Evolutionary conservation across 345 rosid species (phyloP), one percentile per base, ranked within the genome.

Genomic region (Gossypium turneri): DNA sequence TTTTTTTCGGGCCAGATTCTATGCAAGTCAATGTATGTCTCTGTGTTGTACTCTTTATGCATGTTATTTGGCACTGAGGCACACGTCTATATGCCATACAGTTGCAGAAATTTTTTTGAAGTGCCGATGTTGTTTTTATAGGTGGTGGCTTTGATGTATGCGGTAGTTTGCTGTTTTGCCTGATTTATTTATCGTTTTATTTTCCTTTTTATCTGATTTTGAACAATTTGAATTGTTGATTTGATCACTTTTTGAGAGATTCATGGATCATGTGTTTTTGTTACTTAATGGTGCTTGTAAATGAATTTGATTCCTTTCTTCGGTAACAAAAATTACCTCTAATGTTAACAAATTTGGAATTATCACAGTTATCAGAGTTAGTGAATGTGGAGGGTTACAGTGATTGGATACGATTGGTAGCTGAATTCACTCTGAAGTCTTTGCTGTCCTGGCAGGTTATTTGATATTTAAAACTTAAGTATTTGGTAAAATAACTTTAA

Each of bases 371-470:
- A 84, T 91, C 98, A 34, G 99, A 95, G 88, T 97, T 95, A 83
- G 97, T 95, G 86, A 95, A 88, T 76, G 92, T 95, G 85, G 97
- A 93, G 62, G 98, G 99, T 72, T 95, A 95, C 70, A 84, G 94
- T 84, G 99, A 95, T 60, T 95, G 99, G 99, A 96, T 96, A 87
- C 97, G 79, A 20, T 79, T 93, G 85, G 97, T 96, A 53, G 99
- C 99, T 9, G 98, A 92, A 70, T 96, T 96, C 84, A 96, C 98
- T 34, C 83, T 96, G 59, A 90, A 87, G 86, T 96, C 99, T 60
- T 86, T 96, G 85, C 94, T 88, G 79, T 93, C 99, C 72, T 96
- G 99, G 99, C 97, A 96, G 99, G 98, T 96, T 73, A 68, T 56
- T 56, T 58, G 65, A 65, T 67, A 71, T 77, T 71, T 72, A 22